A percentile compares a stretch with the other conserved stretches of the same genome.
Evolutionary conservation across 768 basidiomycete species (phyloP).

Genomic region (Mycena vitilis): DNA sequence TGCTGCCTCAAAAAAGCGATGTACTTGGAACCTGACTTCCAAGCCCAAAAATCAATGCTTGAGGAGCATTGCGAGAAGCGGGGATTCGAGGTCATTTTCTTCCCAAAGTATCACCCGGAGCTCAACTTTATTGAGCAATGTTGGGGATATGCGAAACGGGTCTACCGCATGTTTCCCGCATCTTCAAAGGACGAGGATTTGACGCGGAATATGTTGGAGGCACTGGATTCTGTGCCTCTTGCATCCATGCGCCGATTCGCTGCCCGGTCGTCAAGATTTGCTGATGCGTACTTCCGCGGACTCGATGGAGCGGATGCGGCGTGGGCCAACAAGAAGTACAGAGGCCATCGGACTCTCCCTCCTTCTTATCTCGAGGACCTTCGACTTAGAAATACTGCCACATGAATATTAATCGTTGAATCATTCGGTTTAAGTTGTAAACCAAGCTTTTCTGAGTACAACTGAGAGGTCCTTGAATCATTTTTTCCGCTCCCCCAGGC

Average conservation of each 20-base stretch:
- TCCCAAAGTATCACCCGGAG: constrained; percentile 30
- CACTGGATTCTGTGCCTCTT: constrained; percentile 27
- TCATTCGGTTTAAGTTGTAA: too few species aligned
- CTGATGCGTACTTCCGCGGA: neutral
- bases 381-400: too few species aligned
- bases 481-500: too few species aligned
- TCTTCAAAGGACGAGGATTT: constrained; percentile 34
- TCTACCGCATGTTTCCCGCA: constrained; percentile 13
- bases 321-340: neutral
- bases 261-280: neutral
- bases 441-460: too few species aligned
- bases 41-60: constrained; percentile 11
- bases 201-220: constrained; percentile 31
- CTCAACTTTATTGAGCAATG: constrained; percentile 35
- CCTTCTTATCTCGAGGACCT: too few species aligned
- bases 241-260: neutral
- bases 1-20: constrained; percentile 13
- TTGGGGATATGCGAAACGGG: constrained; percentile 25
- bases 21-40: constrained; percentile 24
- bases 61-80: constrained; percentile 16
- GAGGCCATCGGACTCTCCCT: too few species aligned
- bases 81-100: constrained; percentile 24
- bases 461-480: too few species aligned
- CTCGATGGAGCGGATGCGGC: neutral
- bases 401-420: too few species aligned